Evolutionary conservation across 345 rosid species (phyloP), one percentile per base, ranked within the genome.

Genomic region (Aurinia saxatilis): DNA sequence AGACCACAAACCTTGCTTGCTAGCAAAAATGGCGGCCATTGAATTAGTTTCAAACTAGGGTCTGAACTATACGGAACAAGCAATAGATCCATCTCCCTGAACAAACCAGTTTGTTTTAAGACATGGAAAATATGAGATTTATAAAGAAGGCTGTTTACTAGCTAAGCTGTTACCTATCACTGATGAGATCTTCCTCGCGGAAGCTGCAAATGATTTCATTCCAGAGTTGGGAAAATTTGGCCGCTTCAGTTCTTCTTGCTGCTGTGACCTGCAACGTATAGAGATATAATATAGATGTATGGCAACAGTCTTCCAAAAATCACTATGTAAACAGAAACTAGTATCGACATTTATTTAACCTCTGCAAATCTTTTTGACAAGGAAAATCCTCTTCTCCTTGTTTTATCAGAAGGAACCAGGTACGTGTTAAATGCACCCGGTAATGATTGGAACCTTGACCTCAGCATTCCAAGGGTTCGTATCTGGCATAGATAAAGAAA

Each of bases 141-240:
- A 47, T 12, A 35, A 33, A 60, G 11, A 63, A 61, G 39, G 19
- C 7, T 17, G 68, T 44, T 35, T 54, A 45, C 29, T 62, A 52
- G 23, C 35, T 64, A 72, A 59, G 64, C 78, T 73, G 72, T 82
- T 79, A 71, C 98, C 97, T 85, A 83, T 93, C 95, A 75, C 90
- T 93, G 48, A 90, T 85, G 54, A 93, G 81, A 79, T 93, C 99
- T 81, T 93, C 99, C 77, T 93, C 99, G n/a, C 96, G 99, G 75
- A 90, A 93, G 73, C 95, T 73, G 65, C 84, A 81, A 48, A 93
- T 87, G 8, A 93, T 81, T 84, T 93, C 97, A 82, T 93, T 93
- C 99, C 97, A 90, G 46, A 93, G 75, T 75, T 93, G 99, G 55
- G 97, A 91, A 75, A 93, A 93, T 81, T 87, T 93, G 16, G 99